Base-by-base conservation (phyloP, 441 rosid species). In the Bocquillonia castaneifolia region DNA sequence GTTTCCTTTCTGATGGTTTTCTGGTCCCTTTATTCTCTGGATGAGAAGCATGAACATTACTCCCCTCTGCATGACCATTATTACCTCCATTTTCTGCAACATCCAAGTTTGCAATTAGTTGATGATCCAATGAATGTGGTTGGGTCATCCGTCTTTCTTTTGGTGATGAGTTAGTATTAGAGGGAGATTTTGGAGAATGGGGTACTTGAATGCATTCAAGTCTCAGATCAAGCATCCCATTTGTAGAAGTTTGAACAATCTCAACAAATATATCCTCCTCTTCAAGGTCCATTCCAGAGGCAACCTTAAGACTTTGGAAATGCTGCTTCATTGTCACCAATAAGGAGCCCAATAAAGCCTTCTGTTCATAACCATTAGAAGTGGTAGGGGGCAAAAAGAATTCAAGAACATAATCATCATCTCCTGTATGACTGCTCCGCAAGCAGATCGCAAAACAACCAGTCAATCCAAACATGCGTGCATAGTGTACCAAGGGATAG, bases 401-500 rank as follows among this genome's bases (percentile, higher is more conserved):
- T 67, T 93, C 98, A 40, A 91, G 85, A 69, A 93, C 74, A 60
- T 93, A 93, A 59, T 86, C 87, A 55, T 93, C 98, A 22, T 89
- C 89, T 72, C 93, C 93, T 0, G 96, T 93, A 66, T 80, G 70
- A 42, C 78, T 56, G 75, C 96, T 93, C 70, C 76, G 80, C 80
- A 93, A 81, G 77, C 98, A 89, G 76, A 88, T 85, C 0, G 98
- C 90, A 51, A 89, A 89, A 74, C 93, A 81, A 74, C 93, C 74
- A 3, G 81, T 77, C 68, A 93, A 69, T 66, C 83, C 86, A 74
- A 90, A 91, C 92, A 89, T 81, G 64, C 91, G 97, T 18, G 98
- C 98, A 73, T 93, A 89, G 66, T 93, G 98, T 37, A 93, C 98
- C 39, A 93, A 72, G 15, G 98, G 98, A 79, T 91, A 91, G 44